phyloP scores from a whole-genome alignment of 2,329 filamentous ascomycete species.

The Triangularia verruculosa region DNA sequence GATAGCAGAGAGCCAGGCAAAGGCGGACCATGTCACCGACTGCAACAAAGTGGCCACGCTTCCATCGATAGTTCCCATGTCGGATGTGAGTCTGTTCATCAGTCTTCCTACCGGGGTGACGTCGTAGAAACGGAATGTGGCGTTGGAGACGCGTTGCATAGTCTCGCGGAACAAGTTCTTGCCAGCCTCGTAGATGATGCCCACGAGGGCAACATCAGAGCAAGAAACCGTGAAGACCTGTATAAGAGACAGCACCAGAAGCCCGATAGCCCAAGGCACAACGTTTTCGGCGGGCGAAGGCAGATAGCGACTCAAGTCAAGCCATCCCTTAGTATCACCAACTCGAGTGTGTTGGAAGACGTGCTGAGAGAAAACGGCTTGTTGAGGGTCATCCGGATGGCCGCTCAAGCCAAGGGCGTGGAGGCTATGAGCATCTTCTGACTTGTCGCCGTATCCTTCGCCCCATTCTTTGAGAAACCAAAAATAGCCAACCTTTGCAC shows the following conservation, averaged over 20 bases:
- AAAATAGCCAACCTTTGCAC: slow-evolving; percentile 62
- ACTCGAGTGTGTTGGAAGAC: slow-evolving; percentile 13
- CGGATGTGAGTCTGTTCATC: slow-evolving; percentile 89
- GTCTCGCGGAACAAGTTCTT: slow-evolving; percentile 71
- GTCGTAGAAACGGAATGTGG: slow-evolving; percentile 88
- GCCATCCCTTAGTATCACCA: slow-evolving; percentile 21
- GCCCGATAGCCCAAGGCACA: slow-evolving; percentile 69
- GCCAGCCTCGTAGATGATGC: slow-evolving; percentile 77
- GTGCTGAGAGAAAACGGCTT: slow-evolving; percentile 11
- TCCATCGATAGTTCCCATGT: slow-evolving; percentile 86
- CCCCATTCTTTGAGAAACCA: slow-evolving; percentile 90
- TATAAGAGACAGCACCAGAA: slow-evolving; percentile 61
- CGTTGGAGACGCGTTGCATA: slow-evolving; percentile 69
- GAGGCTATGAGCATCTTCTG: slow-evolving; percentile 8
- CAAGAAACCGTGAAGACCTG: slow-evolving; percentile 59
- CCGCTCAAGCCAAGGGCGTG: background rate
- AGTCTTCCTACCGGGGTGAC: slow-evolving; percentile 82
- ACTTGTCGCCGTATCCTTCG: slow-evolving; percentile 60
- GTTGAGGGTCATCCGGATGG: background rate
- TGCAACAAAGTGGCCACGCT: slow-evolving; percentile 76
- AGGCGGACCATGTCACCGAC: slow-evolving; percentile 63
- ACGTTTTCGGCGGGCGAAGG: slow-evolving; percentile 68
- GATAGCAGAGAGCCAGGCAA: slow-evolving; percentile 71
- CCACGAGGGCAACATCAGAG: slow-evolving; percentile 64
- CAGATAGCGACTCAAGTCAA: slow-evolving; percentile 41